Conservation (phyloP, 371 early-diverging fungal species). For the Mortierella sp. region DNA sequence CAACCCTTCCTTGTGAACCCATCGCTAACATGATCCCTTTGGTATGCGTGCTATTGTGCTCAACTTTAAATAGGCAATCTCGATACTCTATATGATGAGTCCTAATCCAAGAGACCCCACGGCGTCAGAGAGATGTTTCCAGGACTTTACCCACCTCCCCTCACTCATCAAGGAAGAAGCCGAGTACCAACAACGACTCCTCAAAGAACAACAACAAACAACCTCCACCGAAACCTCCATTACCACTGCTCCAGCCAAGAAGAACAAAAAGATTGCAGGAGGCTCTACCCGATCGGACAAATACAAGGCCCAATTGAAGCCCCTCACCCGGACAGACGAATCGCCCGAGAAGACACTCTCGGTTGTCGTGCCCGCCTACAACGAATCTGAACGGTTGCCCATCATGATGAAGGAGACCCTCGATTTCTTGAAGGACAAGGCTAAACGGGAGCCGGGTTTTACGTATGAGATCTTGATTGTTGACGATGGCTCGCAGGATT, state of each 20-base stretch:
- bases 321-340: constrained; percentile 36
- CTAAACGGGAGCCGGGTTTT: constrained; percentile 58
- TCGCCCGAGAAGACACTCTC: constrained; percentile 61
- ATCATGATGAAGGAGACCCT: constrained; percentile 86
- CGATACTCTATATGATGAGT: constrained; percentile 40
- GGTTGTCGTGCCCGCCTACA: constrained; percentile 93
- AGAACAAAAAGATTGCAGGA: constrained; percentile 31
- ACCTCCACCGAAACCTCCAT: too few species aligned
- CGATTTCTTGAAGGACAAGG: constrained; percentile 68
- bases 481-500: constrained; percentile 91
- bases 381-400: constrained; percentile 88
- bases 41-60: too few species aligned
- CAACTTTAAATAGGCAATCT: constrained; percentile 43
- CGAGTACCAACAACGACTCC: constrained; percentile 28
- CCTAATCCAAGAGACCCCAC: constrained; percentile 45
- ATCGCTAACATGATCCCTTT: too few species aligned
- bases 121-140: constrained; percentile 41
- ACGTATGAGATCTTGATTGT: constrained; percentile 91
- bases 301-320: constrained; percentile 34
- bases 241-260: constrained; percentile 9
- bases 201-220: constrained; percentile 18
- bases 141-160: constrained; percentile 42
- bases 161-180: constrained; percentile 48
- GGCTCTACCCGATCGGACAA: constrained; percentile 41
- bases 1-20: too few species aligned